Percentiles rank a stretch among this genome's conserved stretches.
Evolutionary conservation across 1,139 yeast genomes (phyloP).

Genomic region (Suhomyces coccinellae): DNA sequence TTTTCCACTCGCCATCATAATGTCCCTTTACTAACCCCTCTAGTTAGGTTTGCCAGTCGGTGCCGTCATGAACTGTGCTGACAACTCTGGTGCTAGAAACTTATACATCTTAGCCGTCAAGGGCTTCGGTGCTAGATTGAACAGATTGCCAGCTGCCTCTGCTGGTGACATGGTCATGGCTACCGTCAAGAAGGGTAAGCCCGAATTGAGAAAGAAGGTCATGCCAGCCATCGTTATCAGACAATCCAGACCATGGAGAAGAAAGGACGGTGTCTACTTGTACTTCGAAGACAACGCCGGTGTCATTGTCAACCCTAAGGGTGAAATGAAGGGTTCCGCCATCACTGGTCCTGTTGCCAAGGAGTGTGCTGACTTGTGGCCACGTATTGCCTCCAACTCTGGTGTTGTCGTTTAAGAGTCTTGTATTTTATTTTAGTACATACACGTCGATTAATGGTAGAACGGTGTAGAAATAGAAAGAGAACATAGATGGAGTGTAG

Average conservation of each 20-base stretch:
- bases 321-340: conserved; percentile 99
- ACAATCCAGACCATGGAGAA: conserved; percentile 99
- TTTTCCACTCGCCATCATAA: neutral
- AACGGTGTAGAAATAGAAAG: neutral
- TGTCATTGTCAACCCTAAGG: conserved; percentile 99
- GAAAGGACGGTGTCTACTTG: conserved; percentile 99
- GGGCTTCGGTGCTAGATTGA: conserved; percentile 99
- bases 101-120: conserved; percentile 98
- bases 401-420: conserved; percentile 93
- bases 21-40: conserved; percentile 31
- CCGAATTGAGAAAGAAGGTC: conserved; percentile 99
- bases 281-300: conserved; percentile 99
- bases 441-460: conserved; percentile 9
- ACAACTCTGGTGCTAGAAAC: conserved; percentile 99
- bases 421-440: conserved; percentile 9
- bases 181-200: conserved; percentile 99
- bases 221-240: conserved; percentile 99
- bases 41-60: conserved; percentile 97
- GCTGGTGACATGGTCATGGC: conserved; percentile 99
- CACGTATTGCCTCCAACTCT: conserved; percentile 99
- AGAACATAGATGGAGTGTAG: neutral
- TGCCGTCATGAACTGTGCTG: conserved; percentile 99
- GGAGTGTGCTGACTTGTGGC: conserved; percentile 99
- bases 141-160: conserved; percentile 99
- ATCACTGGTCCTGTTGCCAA: conserved; percentile 99